These are phyloP conservation scores for Monosporozyma solicola DNA, from an alignment of 805 yeast species.

Conservation along the genomic window DNA sequence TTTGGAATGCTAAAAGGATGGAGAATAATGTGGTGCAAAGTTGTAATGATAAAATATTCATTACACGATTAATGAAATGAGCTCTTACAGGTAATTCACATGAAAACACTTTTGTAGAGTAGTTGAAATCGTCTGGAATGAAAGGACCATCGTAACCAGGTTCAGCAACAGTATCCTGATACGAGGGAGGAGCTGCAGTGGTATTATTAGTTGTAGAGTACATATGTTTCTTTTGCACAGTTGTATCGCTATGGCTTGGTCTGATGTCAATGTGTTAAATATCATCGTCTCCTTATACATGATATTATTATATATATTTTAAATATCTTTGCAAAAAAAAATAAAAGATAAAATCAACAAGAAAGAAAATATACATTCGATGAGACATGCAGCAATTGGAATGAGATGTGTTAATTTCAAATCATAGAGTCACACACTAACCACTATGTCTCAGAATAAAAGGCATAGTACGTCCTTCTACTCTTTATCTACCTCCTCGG, in stretches of 20 bases:
- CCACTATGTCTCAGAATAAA: background rate
- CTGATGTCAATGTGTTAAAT: background rate
- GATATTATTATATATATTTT: background rate
- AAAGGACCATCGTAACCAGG: conserved; percentile 1
- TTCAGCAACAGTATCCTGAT: conserved; percentile 1
- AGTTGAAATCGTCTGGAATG: conserved; percentile 70
- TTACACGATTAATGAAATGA: conserved; percentile 70
- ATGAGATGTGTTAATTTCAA: too few species aligned
- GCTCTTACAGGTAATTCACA: conserved; percentile 71
- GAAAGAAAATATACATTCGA: background rate
- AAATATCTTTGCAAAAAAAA: background rate
- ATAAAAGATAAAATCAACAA: background rate
- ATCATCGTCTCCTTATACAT: background rate
- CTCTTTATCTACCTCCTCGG: background rate
- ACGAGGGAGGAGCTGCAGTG: conserved; percentile 3
- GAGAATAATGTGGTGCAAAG: conserved; percentile 47
- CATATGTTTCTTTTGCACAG: background rate
- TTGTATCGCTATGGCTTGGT: background rate
- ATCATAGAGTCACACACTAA: too few species aligned
- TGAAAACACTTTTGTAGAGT: conserved; percentile 64
- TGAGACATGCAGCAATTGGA: too few species aligned
- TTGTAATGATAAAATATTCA: conserved; percentile 59
- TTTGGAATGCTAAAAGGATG: conserved; percentile 15
- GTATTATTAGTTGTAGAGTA: background rate
- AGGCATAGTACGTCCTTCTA: background rate